phyloP scores from a whole-genome alignment of 192 early-diverging fungal species.

The Coemansia sp. region DNA sequence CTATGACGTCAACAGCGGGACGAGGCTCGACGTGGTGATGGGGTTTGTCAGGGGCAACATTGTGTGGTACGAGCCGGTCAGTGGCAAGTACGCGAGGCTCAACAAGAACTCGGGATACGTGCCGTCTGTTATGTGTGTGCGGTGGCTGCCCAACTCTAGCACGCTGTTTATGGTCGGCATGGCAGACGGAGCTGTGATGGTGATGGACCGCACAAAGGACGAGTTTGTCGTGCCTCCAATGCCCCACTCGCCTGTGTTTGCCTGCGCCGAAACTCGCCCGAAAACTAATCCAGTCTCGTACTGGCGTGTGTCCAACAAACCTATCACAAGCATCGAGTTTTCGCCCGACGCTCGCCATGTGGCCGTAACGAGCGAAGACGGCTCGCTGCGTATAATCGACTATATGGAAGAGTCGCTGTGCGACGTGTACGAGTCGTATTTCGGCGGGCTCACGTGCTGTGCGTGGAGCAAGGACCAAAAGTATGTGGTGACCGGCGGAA shows the following conservation, averaged over 20 bases:
- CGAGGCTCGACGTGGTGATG: constrained; percentile 82
- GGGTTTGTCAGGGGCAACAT: constrained; percentile 78
- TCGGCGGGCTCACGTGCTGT: constrained; percentile 83
- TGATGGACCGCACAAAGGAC: constrained; percentile 85
- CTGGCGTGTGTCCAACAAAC: constrained; percentile 72
- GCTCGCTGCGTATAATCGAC: constrained; percentile 75
- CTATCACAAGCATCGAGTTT: constrained; percentile 77
- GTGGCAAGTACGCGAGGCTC: constrained; percentile 78
- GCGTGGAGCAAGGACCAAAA: constrained; percentile 90
- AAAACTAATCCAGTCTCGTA: constrained; percentile 80
- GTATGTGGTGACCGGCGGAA: constrained; percentile 81
- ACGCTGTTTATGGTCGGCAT: constrained; percentile 81
- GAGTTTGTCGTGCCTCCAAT: constrained; percentile 57
- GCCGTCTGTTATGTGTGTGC: constrained; percentile 72
- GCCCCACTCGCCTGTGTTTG: too few species aligned
- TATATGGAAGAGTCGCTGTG: constrained; percentile 64
- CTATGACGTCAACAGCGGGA: constrained; percentile 79
- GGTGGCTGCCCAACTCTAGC: constrained; percentile 89
- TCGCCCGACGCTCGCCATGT: constrained; percentile 80
- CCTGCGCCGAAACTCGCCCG: too few species aligned
- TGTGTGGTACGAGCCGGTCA: constrained; percentile 82
- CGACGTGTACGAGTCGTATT: constrained; percentile 80
- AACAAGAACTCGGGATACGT: constrained; percentile 79
- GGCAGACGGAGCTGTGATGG: constrained; percentile 78
- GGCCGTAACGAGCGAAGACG: constrained; percentile 80